Evolutionary conservation across 176 grass and related monocot species (phyloP), one percentile per base, ranked within the genome.

Genomic region (Coix lacrymajobi): DNA sequence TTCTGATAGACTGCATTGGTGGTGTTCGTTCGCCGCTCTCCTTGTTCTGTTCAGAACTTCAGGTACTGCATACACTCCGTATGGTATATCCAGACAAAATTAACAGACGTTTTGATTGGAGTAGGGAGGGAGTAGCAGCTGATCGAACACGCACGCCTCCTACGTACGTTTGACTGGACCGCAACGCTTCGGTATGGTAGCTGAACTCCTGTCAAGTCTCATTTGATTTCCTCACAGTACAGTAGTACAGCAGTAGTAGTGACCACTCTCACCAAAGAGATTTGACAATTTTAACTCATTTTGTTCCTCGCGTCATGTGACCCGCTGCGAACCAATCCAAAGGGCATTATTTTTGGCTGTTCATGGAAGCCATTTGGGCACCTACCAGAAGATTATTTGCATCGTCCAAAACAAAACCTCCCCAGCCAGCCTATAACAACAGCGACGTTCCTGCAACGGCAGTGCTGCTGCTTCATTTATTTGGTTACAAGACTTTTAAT

Each of bases 381-480:
- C 48, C 87, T n/a, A 62, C 60, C 68, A 1, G 48, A 80, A 62
- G 7, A 65, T 46, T 26, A 46, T 13, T n/a, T 26, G 75, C 75
- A 3, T 69, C 71, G 19, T 62, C 82, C 77, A 64, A 85, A 54
- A 56, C 77, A 64, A 85, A 54, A 56, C 6, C 77, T 34, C 69
- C 71, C 31, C 71, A 22, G 82, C 31, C 71, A 22, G 82, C 51
- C 7, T 25, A 12, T 11, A 30, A 30, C 4, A 52, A 81, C 71
- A 85, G 54, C 63, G 77, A 85, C 31, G 77, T 71, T 11, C 44
- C 58, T 30, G 29, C 75, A 67, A 49, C 1, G 62, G 11, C 67
- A 48, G 5, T 4, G 62, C 11, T 20, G 20, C 28, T n/a, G n/a
- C n/a, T n/a, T n/a, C n/a, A n/a, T 45, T 43, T 39, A 25, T 28